phyloP scores from a whole-genome alignment of 768 basidiomycete species.

The Termitomyces sp. region DNA sequence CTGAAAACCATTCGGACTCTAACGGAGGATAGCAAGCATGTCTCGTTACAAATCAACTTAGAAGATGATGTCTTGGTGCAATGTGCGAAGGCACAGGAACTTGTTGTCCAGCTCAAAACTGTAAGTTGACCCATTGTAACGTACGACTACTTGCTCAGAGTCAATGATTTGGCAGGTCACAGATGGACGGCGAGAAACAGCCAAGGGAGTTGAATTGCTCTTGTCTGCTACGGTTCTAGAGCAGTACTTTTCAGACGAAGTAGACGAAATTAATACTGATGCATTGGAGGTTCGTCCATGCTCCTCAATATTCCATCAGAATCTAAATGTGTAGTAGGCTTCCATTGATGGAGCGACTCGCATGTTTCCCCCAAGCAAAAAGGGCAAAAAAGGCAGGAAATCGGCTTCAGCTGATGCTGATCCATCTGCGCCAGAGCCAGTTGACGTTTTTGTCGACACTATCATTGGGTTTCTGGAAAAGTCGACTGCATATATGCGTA shows the following conservation, averaged over 20 bases:
- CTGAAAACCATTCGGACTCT: slow-evolving; percentile 49
- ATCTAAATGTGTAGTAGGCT: slow-evolving; percentile 32
- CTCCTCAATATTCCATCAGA: not conserved
- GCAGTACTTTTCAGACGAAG: slow-evolving; percentile 61
- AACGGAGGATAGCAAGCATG: slow-evolving; percentile 67
- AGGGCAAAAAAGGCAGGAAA: slow-evolving; percentile 36
- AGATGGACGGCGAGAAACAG: slow-evolving; percentile 42
- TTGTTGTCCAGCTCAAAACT: slow-evolving; percentile 35
- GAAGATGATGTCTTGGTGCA: slow-evolving; percentile 52
- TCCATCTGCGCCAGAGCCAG: slow-evolving; percentile 45
- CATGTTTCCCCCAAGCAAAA: slow-evolving; percentile 38
- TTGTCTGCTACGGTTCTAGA: slow-evolving; percentile 66
- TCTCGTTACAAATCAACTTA: slow-evolving; percentile 40
- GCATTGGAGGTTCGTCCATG: slow-evolving; percentile 52
- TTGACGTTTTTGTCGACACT: slow-evolving; percentile 84
- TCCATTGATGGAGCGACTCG: slow-evolving; percentile 54
- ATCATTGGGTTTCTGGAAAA: slow-evolving; percentile 88
- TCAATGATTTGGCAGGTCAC: slow-evolving; percentile 16
- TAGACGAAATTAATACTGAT: slow-evolving; percentile 43
- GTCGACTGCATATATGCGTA: slow-evolving; percentile 73
- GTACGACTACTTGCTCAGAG: not conserved
- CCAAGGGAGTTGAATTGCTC: slow-evolving; percentile 67
- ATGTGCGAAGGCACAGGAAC: slow-evolving; percentile 37
- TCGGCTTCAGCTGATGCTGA: slow-evolving; percentile 25
- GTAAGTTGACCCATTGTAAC: slow-evolving; percentile 22